phyloP scores from a whole-genome alignment of 2,329 filamentous ascomycete species.

The Biscogniauxia sp. region DNA sequence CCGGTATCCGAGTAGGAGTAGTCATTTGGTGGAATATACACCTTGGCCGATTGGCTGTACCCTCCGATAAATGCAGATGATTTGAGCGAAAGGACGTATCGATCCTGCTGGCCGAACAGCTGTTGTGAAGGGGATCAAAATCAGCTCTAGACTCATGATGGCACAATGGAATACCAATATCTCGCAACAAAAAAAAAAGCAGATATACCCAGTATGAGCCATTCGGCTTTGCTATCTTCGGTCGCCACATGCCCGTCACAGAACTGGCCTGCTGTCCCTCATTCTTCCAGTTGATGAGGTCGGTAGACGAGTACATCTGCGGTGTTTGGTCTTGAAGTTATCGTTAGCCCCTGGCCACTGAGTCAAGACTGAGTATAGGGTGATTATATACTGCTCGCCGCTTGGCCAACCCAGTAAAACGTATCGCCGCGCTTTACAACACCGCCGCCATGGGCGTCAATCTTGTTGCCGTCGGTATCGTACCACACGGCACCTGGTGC shows the following conservation, averaged over 20 bases:
- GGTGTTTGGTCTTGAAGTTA: slow-evolving; percentile 32
- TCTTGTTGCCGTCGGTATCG: slow-evolving; percentile 37
- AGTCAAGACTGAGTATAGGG: not conserved
- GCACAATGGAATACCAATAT: not conserved
- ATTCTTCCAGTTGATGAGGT: slow-evolving; percentile 40
- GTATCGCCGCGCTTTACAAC: slow-evolving; percentile 36
- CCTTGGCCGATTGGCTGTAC: slow-evolving; percentile 33
- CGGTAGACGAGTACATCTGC: slow-evolving; percentile 38
- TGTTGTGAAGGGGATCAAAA: slow-evolving; percentile 8
- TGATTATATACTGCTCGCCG: slow-evolving; percentile 30
- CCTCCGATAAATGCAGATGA: slow-evolving; percentile 31
- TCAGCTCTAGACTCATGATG: not conserved
- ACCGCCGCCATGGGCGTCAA: slow-evolving; percentile 40
- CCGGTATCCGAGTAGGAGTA: slow-evolving; percentile 41
- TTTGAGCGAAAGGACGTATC: slow-evolving; percentile 37
- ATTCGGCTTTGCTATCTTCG: slow-evolving; percentile 41
- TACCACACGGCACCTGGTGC: slow-evolving; percentile 39
- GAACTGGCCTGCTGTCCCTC: slow-evolving; percentile 32
- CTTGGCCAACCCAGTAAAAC: slow-evolving; percentile 42
- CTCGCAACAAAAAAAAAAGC: not conserved
- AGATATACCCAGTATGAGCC: slow-evolving; percentile 35
- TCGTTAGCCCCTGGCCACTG: slow-evolving; percentile 8
- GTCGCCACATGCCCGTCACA: slow-evolving; percentile 38
- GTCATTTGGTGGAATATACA: slow-evolving; percentile 35
- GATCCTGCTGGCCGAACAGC: slow-evolving; percentile 41